Evolutionary conservation across 768 basidiomycete genomes (phyloP).

Genomic region (Chalciporus chontae): DNA sequence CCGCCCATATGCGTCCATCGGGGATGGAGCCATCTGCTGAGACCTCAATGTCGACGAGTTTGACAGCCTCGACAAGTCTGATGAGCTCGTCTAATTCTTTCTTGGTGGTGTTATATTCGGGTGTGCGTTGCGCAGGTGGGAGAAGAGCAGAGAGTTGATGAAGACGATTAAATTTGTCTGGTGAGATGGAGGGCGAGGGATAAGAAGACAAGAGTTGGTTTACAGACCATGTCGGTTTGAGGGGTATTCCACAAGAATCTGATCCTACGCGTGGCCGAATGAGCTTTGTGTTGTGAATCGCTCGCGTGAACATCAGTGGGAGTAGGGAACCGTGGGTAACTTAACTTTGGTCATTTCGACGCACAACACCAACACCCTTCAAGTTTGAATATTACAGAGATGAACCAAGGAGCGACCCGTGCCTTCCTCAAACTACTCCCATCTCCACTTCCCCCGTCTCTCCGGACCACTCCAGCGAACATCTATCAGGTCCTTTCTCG

Average conservation of each 20-base stretch:
- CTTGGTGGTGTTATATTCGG: conserved; percentile 49
- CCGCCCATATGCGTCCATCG: conserved; percentile 43
- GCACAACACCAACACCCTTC: too few relatives aligned
- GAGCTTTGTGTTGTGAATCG: background rate
- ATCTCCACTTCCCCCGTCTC: conserved; percentile 53
- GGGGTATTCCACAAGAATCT: conserved; percentile 64
- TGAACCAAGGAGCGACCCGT: conserved; percentile 25
- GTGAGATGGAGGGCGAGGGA: conserved; percentile 58
- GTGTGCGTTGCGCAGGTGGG: conserved; percentile 58
- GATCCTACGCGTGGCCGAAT: conserved; percentile 25
- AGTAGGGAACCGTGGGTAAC: background rate
- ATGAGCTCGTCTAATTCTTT: conserved; percentile 67
- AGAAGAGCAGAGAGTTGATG: conserved; percentile 71
- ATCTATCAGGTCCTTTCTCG: conserved; percentile 73
- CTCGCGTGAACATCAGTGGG: background rate
- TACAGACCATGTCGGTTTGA: conserved; percentile 76
- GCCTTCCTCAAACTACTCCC: conserved; percentile 58
- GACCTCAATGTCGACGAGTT: conserved; percentile 45
- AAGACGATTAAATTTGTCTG: conserved; percentile 56
- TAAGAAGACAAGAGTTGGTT: conserved; percentile 74
- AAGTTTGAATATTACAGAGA: conserved; percentile 8
- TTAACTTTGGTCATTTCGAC: background rate
- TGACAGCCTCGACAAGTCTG: conserved; percentile 78
- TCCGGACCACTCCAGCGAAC: conserved; percentile 54
- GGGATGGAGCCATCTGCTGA: conserved; percentile 31